Conservation (phyloP, 805 yeast genomes). For the Alloascoidea africana region DNA sequence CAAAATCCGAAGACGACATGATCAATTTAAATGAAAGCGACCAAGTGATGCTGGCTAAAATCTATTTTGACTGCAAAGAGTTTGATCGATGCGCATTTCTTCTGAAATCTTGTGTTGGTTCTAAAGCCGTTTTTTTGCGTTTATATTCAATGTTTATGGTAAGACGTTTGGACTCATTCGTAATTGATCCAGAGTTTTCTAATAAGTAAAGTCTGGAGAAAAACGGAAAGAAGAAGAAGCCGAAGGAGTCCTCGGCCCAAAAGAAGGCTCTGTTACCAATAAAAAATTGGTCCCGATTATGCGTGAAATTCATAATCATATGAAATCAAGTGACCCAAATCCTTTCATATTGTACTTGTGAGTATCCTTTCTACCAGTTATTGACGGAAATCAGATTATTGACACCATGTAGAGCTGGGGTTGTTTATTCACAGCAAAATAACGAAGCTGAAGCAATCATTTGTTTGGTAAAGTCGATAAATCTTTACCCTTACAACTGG, state of each 20-base stretch:
- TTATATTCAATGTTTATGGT: conserved; percentile 50
- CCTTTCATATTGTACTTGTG: conserved; percentile 59
- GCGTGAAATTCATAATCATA: conserved; percentile 24
- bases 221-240: conserved; percentile 54
- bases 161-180: neutral
- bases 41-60: conserved; percentile 42
- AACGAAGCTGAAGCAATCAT: conserved; percentile 46
- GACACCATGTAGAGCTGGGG: neutral
- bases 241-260: conserved; percentile 43
- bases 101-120: conserved; percentile 34
- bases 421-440: conserved; percentile 22
- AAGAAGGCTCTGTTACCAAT: conserved; percentile 15
- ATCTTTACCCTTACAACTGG: conserved; percentile 78
- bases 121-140: conserved; percentile 42
- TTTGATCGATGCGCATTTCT: conserved; percentile 61
- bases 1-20: conserved; percentile 9
- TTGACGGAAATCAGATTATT: conserved; percentile 21
- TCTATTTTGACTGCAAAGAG: conserved; percentile 72
- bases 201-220: conserved; percentile 41
- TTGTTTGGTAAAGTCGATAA: conserved; percentile 43
- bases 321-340: conserved; percentile 15
- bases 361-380: conserved; percentile 55
- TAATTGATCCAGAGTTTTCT: neutral
- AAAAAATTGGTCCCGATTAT: conserved; percentile 18
- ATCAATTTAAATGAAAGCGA: conserved; percentile 21